Evolutionary conservation across 2,329 filamentous ascomycete species (phyloP).

Genomic region (Diaporthe batatas): DNA sequence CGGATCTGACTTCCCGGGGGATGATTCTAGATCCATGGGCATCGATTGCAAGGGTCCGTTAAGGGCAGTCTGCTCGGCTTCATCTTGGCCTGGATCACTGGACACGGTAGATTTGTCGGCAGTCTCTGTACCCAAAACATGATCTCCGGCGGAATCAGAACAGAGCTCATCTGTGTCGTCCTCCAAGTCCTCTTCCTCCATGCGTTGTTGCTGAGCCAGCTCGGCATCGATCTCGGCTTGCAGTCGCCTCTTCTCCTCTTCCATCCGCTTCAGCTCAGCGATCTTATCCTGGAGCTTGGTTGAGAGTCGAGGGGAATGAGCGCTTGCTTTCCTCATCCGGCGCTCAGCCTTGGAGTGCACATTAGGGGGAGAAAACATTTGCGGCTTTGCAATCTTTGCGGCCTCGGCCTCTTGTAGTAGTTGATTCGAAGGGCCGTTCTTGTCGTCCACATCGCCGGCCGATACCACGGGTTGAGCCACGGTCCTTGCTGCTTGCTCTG

Average conservation of each 20-base stretch:
- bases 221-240: conserved; percentile 60
- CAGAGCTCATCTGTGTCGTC: conserved; percentile 47
- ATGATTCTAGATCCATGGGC: conserved; percentile 46
- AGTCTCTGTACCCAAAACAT: conserved; percentile 39
- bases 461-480: conserved; percentile 43
- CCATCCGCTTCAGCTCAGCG: conserved; percentile 60
- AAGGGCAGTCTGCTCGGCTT: background rate
- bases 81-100: background rate
- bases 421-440: conserved; percentile 46
- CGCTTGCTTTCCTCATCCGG: conserved; percentile 54
- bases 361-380: conserved; percentile 14
- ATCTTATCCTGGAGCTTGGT: conserved; percentile 59
- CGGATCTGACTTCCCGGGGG: background rate
- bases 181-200: conserved; percentile 45
- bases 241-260: conserved; percentile 63
- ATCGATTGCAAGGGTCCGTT: conserved; percentile 16
- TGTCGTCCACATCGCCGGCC: conserved; percentile 43
- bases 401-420: conserved; percentile 46
- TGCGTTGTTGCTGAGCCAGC: conserved; percentile 48
- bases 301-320: conserved; percentile 55
- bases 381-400: conserved; percentile 47
- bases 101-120: background rate
- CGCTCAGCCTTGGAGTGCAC: conserved; percentile 43
- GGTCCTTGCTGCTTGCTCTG: conserved; percentile 46
- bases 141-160: conserved; percentile 54